Evolutionary conservation across 371 early-diverging fungal species (phyloP).

Genomic region (Rhizopus stolonifer): DNA sequence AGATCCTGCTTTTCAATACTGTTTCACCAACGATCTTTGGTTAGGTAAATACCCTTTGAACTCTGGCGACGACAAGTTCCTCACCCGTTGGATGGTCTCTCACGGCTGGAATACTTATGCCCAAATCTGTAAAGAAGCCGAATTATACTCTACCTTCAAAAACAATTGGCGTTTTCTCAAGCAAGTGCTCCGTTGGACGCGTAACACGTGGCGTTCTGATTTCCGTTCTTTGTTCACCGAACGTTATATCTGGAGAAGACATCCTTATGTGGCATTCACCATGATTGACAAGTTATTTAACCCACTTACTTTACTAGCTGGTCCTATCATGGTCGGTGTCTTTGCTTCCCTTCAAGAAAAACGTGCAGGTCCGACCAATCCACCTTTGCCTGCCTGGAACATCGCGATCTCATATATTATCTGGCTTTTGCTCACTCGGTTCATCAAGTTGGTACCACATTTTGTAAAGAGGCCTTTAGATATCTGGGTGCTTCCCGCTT

Average conservation of each 20-base stretch:
- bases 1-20: conserved; percentile 70
- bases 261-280: conserved; percentile 74
- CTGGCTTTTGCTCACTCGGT: conserved; percentile 69
- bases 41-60: conserved; percentile 69
- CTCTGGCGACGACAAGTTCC: conserved; percentile 77
- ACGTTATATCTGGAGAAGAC: conserved; percentile 62
- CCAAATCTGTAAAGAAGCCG: conserved; percentile 73
- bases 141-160: conserved; percentile 73
- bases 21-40: conserved; percentile 75
- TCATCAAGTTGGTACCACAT: conserved; percentile 71
- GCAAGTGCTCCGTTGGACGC: conserved; percentile 73
- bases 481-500: conserved; percentile 63
- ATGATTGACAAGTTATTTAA: conserved; percentile 80
- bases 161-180: conserved; percentile 77
- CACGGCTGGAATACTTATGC: conserved; percentile 73
- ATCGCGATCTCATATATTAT: conserved; percentile 60
- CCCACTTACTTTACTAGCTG: conserved; percentile 70
- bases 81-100: conserved; percentile 77
- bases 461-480: conserved; percentile 67
- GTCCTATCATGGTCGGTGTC: conserved; percentile 61
- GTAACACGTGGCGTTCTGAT: conserved; percentile 79
- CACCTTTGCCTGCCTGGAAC: conserved; percentile 57
- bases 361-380: conserved; percentile 26
- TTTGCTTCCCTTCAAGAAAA: conserved; percentile 34
- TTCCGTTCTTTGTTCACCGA: conserved; percentile 66